phyloP scores from a whole-genome alignment of 2,329 filamentous ascomycete species.

The Ceratocystis papillata region DNA sequence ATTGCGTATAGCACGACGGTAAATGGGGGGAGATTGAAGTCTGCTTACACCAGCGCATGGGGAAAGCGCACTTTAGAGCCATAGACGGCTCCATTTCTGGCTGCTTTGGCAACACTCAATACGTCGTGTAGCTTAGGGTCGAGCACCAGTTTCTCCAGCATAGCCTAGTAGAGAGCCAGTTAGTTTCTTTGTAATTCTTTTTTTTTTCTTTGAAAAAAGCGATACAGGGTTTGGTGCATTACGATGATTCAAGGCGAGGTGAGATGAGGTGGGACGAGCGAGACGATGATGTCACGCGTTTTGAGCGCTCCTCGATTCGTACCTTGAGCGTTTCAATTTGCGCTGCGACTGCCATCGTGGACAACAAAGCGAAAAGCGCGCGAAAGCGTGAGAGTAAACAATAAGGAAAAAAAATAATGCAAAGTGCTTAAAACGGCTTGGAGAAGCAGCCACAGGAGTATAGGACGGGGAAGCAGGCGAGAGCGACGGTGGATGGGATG shows the following conservation, averaged over 20 bases:
- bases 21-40: constrained; percentile 32
- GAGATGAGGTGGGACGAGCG: neutral
- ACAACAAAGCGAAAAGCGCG: neutral
- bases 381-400: neutral
- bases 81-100: constrained; percentile 94
- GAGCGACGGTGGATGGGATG: neutral
- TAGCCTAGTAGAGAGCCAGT: constrained; percentile 39
- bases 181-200: neutral
- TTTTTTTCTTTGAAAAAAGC: neutral
- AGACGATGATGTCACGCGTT: constrained; percentile 13
- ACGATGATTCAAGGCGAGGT: neutral
- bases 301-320: neutral
- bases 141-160: constrained; percentile 64
- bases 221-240: neutral
- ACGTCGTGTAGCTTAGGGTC: constrained; percentile 78
- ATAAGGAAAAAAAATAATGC: neutral
- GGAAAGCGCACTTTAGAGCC: constrained; percentile 96
- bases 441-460: neutral
- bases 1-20: neutral
- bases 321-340: constrained; percentile 22
- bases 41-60: constrained; percentile 69
- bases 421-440: neutral
- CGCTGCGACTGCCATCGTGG: constrained; percentile 14
- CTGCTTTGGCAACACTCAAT: constrained; percentile 77
- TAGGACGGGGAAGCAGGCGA: neutral